Evolutionary conservation across 495 filamentous ascomycete genomes (phyloP).

Genomic region (Rostrohypoxylon terebratum): DNA sequence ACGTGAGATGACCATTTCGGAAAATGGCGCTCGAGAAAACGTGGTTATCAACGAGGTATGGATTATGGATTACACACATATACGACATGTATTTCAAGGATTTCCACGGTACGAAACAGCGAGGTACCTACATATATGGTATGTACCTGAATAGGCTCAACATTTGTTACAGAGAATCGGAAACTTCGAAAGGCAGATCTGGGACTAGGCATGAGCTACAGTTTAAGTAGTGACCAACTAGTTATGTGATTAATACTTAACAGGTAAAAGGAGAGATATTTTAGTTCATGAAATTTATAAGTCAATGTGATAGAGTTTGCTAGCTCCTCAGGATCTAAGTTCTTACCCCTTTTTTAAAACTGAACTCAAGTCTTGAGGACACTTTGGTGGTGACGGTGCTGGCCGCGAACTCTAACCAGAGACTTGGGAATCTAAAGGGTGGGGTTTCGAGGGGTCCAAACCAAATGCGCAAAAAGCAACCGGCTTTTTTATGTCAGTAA

Average conservation of each 20-base stretch:
- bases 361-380: slow-evolving; percentile 1
- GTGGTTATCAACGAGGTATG: neutral
- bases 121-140: slow-evolving; percentile 1
- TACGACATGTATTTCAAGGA: neutral
- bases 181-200: slow-evolving; percentile 15
- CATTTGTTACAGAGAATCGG: slow-evolving; percentile 10
- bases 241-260: no score
- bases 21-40: neutral
- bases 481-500: neutral
- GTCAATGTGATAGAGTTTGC: slow-evolving; percentile 8
- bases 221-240: slow-evolving; percentile 16
- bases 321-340: slow-evolving; percentile 9
- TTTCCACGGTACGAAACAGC: slow-evolving; percentile 3
- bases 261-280: neutral
- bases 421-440: slow-evolving; percentile 32
- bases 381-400: slow-evolving; percentile 27
- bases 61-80: slow-evolving; percentile 10
- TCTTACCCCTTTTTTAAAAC: slow-evolving; percentile 7
- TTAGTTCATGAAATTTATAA: slow-evolving; percentile 5
- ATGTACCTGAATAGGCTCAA: neutral
- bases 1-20: neutral
- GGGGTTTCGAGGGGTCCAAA: slow-evolving; percentile 26
- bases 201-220: slow-evolving; percentile 6
- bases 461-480: slow-evolving; percentile 17
- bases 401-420: slow-evolving; percentile 41